A percentile compares a stretch with the other conserved stretches of the same genome.
phyloP scores from a whole-genome alignment of 2,329 filamentous ascomycete genomes.

The Ophiostoma piceae region DNA sequence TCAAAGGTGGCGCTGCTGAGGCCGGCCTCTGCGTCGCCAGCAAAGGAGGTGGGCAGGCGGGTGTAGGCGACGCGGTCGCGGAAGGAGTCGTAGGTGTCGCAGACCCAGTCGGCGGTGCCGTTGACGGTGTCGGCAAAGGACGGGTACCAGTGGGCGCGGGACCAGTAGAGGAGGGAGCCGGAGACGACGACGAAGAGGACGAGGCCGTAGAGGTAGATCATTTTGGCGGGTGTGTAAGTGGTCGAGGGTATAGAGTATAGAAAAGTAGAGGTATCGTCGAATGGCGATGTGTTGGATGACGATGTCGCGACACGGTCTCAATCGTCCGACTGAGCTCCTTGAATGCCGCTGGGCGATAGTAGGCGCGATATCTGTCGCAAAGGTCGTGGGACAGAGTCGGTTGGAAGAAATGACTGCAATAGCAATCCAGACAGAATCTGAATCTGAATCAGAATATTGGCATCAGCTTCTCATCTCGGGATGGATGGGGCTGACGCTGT shows the following conservation, averaged over 20 bases:
- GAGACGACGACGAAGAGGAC: constrained; percentile 65
- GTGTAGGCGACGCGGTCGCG: constrained; percentile 50
- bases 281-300: background rate
- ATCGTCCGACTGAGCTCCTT: background rate
- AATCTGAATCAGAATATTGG: background rate
- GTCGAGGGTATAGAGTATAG: no score
- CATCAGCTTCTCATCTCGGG: background rate
- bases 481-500: constrained; percentile 14
- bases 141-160: constrained; percentile 70
- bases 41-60: constrained; percentile 76
- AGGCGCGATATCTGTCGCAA: no score
- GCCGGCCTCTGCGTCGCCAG: constrained; percentile 80
- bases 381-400: background rate
- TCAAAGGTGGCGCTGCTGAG: constrained; percentile 80
- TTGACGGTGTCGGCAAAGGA: constrained; percentile 48
- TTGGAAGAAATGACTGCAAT: background rate
- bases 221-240: constrained; percentile 49
- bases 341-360: background rate
- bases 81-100: constrained; percentile 38
- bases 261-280: background rate
- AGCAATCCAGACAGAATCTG: no score
- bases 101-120: constrained; percentile 40
- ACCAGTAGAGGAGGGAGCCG: constrained; percentile 74
- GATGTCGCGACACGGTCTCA: background rate
- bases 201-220: constrained; percentile 73